These are phyloP conservation scores for Phytophthora brassicae DNA, from an alignment of 352 stramenopile species.

Conservation along the genomic window DNA sequence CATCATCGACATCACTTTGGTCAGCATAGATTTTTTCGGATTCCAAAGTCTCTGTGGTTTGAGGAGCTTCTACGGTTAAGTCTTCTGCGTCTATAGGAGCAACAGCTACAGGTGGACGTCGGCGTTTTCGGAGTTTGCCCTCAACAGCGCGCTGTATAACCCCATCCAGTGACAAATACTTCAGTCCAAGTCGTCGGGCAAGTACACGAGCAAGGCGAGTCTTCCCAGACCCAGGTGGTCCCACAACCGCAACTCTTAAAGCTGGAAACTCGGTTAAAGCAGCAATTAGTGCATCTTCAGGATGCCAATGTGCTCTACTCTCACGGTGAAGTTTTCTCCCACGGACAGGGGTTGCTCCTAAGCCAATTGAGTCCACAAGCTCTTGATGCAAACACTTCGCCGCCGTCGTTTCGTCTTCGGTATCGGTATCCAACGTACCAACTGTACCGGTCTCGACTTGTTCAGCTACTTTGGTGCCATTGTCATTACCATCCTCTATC, in stretches of 20 bases:
- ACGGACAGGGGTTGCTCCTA: slow-evolving; percentile 24
- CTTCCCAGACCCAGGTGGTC: slow-evolving; percentile 56
- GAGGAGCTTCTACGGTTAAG: not conserved
- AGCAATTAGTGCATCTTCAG: slow-evolving; percentile 39
- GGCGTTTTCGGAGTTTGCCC: slow-evolving; percentile 25
- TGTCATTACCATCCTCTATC: slow-evolving; percentile 9
- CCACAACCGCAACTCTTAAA: slow-evolving; percentile 55
- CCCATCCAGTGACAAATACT: slow-evolving; percentile 46
- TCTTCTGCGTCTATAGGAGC: slow-evolving; percentile 11
- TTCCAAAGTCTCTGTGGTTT: slow-evolving; percentile 7
- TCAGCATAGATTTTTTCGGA: slow-evolving; percentile 5
- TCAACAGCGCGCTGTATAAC: slow-evolving; percentile 47
- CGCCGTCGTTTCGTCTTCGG: slow-evolving; percentile 13
- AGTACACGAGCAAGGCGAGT: slow-evolving; percentile 52
- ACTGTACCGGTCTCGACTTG: not conserved
- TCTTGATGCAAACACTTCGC: slow-evolving; percentile 23
- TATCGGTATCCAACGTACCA: slow-evolving; percentile 2
- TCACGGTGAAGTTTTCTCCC: slow-evolving; percentile 22
- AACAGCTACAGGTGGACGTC: not conserved
- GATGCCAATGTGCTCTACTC: slow-evolving; percentile 36
- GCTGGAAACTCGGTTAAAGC: slow-evolving; percentile 48
- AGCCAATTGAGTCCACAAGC: slow-evolving; percentile 25
- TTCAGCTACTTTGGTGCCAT: not conserved
- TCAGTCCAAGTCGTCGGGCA: slow-evolving; percentile 42
- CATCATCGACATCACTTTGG: slow-evolving; percentile 16